These are phyloP conservation scores for Pichia membranifaciens DNA, from an alignment of 805 yeast genomes.

Conservation along the genomic window DNA sequence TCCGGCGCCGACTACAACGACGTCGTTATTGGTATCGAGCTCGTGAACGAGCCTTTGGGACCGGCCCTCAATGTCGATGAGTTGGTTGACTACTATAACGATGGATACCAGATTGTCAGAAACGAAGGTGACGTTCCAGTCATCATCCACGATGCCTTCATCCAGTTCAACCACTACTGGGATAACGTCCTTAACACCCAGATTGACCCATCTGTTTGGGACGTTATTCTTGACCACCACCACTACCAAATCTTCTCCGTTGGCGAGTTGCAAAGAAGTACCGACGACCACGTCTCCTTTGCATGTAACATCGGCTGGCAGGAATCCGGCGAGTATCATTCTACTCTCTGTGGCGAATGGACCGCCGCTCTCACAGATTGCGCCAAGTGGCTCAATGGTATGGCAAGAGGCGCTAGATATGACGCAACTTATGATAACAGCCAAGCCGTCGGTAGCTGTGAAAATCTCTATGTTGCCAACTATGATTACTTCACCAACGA, in stretches of 20 bases:
- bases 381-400: conserved; percentile 84
- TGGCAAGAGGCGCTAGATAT: conserved; percentile 73
- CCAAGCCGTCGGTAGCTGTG: conserved; percentile 57
- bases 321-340: conserved; percentile 50
- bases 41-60: conserved; percentile 87
- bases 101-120: conserved; percentile 65
- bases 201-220: conserved; percentile 35
- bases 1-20: conserved; percentile 57
- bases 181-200: conserved; percentile 44
- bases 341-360: conserved; percentile 85
- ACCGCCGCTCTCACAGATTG: conserved; percentile 91
- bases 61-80: conserved; percentile 52
- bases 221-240: conserved; percentile 81
- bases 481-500: conserved; percentile 47
- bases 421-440: conserved; percentile 49
- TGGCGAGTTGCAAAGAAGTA: conserved; percentile 49
- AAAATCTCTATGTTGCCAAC: conserved; percentile 37
- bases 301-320: conserved; percentile 41
- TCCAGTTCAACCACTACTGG: conserved; percentile 52
- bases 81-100: conserved; percentile 51
- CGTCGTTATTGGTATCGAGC: conserved; percentile 76
- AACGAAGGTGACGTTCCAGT: conserved; percentile 35
- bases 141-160: conserved; percentile 76
- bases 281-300: conserved; percentile 60
- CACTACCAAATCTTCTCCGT: conserved; percentile 80